Conservation (phyloP, 225 moss, liverwort and hornwort genomes). For the Neckera pumila region DNA sequence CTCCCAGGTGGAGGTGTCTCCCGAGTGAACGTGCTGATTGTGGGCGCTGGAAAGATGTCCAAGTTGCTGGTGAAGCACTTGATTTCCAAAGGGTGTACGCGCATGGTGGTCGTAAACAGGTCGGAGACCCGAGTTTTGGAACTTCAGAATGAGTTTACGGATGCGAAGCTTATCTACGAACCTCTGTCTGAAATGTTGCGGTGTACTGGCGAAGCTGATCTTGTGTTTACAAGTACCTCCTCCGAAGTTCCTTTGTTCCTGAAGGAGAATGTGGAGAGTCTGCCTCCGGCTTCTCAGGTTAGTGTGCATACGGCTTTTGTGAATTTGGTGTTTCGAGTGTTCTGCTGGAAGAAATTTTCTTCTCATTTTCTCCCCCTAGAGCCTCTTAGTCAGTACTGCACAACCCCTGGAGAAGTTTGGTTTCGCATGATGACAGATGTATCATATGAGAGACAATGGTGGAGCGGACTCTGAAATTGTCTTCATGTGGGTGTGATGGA, state of each 20-base stretch:
- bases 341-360: not conserved
- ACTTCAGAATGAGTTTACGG: slow-evolving; percentile 55
- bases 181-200: slow-evolving; percentile 62
- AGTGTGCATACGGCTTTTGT: not conserved
- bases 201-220: slow-evolving; percentile 61
- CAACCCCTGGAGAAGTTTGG: not conserved
- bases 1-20: slow-evolving; percentile 49
- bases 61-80: slow-evolving; percentile 84
- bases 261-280: slow-evolving; percentile 50
- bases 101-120: slow-evolving; percentile 71
- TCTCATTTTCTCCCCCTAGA: not conserved
- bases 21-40: slow-evolving; percentile 56
- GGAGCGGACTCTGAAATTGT: not conserved
- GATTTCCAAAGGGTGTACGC: slow-evolving; percentile 72
- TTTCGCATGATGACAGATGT: not conserved
- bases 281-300: slow-evolving; percentile 46
- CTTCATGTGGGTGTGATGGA: not conserved
- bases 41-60: slow-evolving; percentile 93
- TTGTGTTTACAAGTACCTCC: slow-evolving; percentile 81
- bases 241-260: slow-evolving; percentile 64
- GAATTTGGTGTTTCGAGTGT: not conserved
- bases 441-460: not conserved
- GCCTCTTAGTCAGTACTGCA: not conserved
- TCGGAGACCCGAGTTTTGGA: slow-evolving; percentile 60
- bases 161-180: slow-evolving; percentile 39